phyloP scores from a whole-genome alignment of 2,329 filamentous ascomycete genomes.

The Thermoascus crustaceus region DNA sequence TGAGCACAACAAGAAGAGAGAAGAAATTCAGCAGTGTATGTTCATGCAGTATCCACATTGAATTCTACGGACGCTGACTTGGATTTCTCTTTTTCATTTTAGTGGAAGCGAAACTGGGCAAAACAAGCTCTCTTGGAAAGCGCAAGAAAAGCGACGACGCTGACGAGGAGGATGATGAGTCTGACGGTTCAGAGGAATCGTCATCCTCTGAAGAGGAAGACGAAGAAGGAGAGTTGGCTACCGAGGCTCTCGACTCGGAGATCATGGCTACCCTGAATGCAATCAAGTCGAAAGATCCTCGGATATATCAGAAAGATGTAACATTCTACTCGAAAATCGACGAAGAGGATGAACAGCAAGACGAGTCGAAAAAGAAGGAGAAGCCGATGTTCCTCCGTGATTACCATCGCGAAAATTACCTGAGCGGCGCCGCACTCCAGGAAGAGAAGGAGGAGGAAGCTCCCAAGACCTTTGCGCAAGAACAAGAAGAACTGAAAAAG shows the following conservation, averaged over 20 bases:
- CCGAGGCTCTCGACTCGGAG: slow-evolving; percentile 74
- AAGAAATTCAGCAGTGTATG: slow-evolving; percentile 59
- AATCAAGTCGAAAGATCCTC: slow-evolving; percentile 82
- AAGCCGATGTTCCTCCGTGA: slow-evolving; percentile 81
- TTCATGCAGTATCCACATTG: slow-evolving; percentile 1
- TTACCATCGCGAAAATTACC: slow-evolving; percentile 85
- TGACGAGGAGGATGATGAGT: slow-evolving; percentile 41
- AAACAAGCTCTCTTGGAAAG: slow-evolving; percentile 32
- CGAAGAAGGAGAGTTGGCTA: slow-evolving; percentile 79
- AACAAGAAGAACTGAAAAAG: slow-evolving; percentile 76
- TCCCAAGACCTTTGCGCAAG: slow-evolving; percentile 71
- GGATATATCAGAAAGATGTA: slow-evolving; percentile 72
- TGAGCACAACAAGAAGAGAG: slow-evolving; percentile 95
- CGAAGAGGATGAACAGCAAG: slow-evolving; percentile 35
- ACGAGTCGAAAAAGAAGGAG: slow-evolving; percentile 50
- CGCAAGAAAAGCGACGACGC: slow-evolving; percentile 20
- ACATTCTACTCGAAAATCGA: slow-evolving; percentile 69
- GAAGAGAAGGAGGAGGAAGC: slow-evolving; percentile 45
- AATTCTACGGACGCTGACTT: slow-evolving; percentile 16
- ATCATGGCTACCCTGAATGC: slow-evolving; percentile 81
- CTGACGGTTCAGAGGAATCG: slow-evolving; percentile 55
- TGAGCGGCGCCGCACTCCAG: slow-evolving; percentile 59
- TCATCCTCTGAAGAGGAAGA: slow-evolving; percentile 81
- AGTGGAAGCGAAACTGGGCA: slow-evolving; percentile 86
- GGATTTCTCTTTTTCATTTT: slow-evolving; percentile 4